phyloP scores from a whole-genome alignment of 1,139 yeast species.

The Pneumocystis canis region DNA sequence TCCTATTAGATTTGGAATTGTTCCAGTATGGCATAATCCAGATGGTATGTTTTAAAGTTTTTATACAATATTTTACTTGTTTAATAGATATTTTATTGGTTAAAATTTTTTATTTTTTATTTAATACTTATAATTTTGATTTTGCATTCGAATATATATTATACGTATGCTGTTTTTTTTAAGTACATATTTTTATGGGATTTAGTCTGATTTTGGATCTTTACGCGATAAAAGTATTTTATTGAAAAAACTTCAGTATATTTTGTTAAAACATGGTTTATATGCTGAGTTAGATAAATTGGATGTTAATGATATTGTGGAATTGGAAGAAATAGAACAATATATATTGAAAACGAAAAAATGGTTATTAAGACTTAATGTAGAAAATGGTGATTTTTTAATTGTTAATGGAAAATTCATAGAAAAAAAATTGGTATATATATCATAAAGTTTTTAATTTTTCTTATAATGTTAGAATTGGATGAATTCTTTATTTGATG shows the following conservation, averaged over 20 bases:
- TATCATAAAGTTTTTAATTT: not conserved
- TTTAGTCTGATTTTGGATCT: not conserved
- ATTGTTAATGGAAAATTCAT: not conserved
- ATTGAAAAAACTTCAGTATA: conserved; percentile 4
- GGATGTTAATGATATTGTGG: conserved; percentile 9
- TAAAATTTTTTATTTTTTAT: conserved; percentile 28
- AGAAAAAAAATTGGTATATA: not conserved
- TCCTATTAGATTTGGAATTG: conserved; percentile 68
- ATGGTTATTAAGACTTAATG: conserved; percentile 31
- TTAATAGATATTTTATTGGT: conserved; percentile 15
- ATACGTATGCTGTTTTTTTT: conserved; percentile 15
- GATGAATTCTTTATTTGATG: not conserved
- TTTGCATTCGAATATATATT: conserved; percentile 18
- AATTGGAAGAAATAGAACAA: conserved; percentile 5
- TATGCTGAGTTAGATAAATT: conserved; percentile 14
- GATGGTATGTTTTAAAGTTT: conserved; percentile 12
- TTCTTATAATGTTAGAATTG: not conserved
- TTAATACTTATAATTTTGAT: conserved; percentile 18
- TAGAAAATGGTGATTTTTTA: conserved; percentile 13
- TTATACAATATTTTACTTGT: not conserved
- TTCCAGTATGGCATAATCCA: conserved; percentile 38
- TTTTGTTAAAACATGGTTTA: conserved; percentile 6
- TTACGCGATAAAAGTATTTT: conserved; percentile 1
- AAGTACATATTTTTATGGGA: conserved; percentile 5
- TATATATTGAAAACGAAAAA: conserved; percentile 19